Percentiles rank a stretch among this genome's conserved stretches.
Evolutionary conservation across 2,329 filamentous ascomycete species (phyloP).

Genomic region (Aspergillus versicolor): DNA sequence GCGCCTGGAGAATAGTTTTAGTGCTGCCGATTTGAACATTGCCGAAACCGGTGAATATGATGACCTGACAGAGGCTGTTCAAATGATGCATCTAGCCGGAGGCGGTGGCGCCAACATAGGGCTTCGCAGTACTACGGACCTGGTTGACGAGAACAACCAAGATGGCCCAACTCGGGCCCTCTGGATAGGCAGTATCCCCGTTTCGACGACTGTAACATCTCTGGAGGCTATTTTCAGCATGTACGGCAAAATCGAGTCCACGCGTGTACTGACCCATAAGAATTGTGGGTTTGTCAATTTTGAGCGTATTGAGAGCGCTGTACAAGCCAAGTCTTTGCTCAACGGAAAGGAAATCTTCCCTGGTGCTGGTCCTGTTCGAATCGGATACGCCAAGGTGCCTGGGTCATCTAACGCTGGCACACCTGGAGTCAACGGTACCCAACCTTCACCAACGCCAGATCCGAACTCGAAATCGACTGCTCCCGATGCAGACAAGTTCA

Average conservation of each 20-base stretch:
- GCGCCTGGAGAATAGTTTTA: constrained; percentile 73
- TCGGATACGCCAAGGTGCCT: constrained; percentile 96
- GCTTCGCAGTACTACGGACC: constrained; percentile 63
- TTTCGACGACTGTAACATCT: constrained; percentile 93
- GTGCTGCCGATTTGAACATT: constrained; percentile 70
- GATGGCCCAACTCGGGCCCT: constrained; percentile 90
- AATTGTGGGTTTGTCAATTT: constrained; percentile 99
- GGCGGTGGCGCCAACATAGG: constrained; percentile 52
- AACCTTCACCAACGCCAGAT: constrained; percentile 88
- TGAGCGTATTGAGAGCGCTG: constrained; percentile 83
- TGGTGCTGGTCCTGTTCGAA: constrained; percentile 87
- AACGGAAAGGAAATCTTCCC: constrained; percentile 99
- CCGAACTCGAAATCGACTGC: constrained; percentile 57
- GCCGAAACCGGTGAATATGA: constrained; percentile 76
- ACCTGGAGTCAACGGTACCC: constrained; percentile 82
- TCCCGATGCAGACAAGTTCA: constrained; percentile 29
- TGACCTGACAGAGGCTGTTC: constrained; percentile 77
- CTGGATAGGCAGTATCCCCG: constrained; percentile 96
- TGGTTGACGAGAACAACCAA: constrained; percentile 73
- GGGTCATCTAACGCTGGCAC: constrained; percentile 77
- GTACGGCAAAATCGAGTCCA: constrained; percentile 89
- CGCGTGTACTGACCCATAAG: constrained; percentile 93
- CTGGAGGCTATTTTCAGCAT: constrained; percentile 91
- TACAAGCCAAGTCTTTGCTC: constrained; percentile 80
- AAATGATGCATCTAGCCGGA: constrained; percentile 66